Evolutionary conservation across 352 stramenopile genomes (phyloP).

Genomic region (Phytophthora vignae): DNA sequence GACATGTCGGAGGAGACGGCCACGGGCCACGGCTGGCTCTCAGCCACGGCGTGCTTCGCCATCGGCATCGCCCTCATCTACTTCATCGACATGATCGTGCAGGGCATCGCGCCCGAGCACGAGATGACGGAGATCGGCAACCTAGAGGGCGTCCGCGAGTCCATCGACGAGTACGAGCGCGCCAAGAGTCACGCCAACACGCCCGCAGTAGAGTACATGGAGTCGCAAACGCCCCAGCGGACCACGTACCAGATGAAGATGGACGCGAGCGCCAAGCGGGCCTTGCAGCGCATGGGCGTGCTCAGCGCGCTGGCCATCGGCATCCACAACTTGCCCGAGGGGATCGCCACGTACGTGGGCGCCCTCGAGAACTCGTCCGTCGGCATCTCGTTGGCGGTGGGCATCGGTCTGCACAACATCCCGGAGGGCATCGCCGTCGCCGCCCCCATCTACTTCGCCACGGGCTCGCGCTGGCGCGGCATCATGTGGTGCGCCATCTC

Average conservation of each 20-base stretch:
- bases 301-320: slow-evolving; percentile 93
- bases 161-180: slow-evolving; percentile 17
- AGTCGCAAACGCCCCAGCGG: too few relatives aligned
- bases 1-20: slow-evolving; percentile 26
- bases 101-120: slow-evolving; percentile 17
- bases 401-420: slow-evolving; percentile 1
- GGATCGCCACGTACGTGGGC: slow-evolving; percentile 13
- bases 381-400: slow-evolving; percentile 4
- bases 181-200: slow-evolving; percentile 20
- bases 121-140: slow-evolving; percentile 35
- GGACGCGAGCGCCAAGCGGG: slow-evolving; percentile 34
- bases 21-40: slow-evolving; percentile 17
- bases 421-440: slow-evolving; percentile 89
- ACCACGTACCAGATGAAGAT: slow-evolving; percentile 27
- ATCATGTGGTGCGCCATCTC: slow-evolving; percentile 93
- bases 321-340: slow-evolving; percentile 96
- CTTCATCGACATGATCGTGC: slow-evolving; percentile 15
- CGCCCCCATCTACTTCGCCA: slow-evolving; percentile 97
- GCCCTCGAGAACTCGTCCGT: slow-evolving; percentile 13
- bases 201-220: too few relatives aligned
- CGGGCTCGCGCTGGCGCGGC: slow-evolving; percentile 88
- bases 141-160: slow-evolving; percentile 34
- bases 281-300: slow-evolving; percentile 85
- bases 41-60: slow-evolving; percentile 15
- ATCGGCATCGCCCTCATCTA: slow-evolving; percentile 20